phyloP scores from a whole-genome alignment of 768 basidiomycete genomes.

The Mycena polygramma region DNA sequence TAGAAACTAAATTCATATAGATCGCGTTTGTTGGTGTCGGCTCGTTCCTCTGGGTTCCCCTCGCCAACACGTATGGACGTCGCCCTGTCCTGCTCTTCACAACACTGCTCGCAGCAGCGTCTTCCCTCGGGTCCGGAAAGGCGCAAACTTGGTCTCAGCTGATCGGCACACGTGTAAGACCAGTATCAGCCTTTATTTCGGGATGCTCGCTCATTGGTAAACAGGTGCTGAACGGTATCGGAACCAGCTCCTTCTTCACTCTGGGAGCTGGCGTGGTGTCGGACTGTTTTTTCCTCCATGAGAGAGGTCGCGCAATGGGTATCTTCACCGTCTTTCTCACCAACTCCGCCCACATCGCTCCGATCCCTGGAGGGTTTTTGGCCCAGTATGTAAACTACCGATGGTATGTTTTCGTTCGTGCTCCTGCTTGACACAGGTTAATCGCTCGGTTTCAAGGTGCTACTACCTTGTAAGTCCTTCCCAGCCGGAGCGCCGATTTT shows the following conservation, averaged over 20 bases:
- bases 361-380: constrained; percentile 34
- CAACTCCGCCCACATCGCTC: constrained; percentile 35
- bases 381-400: constrained; percentile 31
- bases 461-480: constrained; percentile 33
- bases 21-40: constrained; percentile 39
- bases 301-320: constrained; percentile 37
- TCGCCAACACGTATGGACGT: constrained; percentile 40
- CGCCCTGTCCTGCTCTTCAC: constrained; percentile 40
- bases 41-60: constrained; percentile 41
- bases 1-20: background rate
- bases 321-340: constrained; percentile 39
- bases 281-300: constrained; percentile 42
- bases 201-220: background rate
- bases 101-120: constrained; percentile 35
- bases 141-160: constrained; percentile 40
- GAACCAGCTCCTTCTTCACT: constrained; percentile 37
- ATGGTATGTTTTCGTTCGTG: constrained; percentile 13
- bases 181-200: background rate
- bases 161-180: constrained; percentile 37
- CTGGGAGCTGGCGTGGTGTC: constrained; percentile 38
- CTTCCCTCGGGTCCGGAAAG: constrained; percentile 38
- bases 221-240: constrained; percentile 39
- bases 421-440: too few relatives aligned
- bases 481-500: too few relatives aligned
- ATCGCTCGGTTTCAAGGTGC: constrained; percentile 22